Conservation (phyloP, 768 basidiomycete genomes). For the Auriscalpium orientale region DNA sequence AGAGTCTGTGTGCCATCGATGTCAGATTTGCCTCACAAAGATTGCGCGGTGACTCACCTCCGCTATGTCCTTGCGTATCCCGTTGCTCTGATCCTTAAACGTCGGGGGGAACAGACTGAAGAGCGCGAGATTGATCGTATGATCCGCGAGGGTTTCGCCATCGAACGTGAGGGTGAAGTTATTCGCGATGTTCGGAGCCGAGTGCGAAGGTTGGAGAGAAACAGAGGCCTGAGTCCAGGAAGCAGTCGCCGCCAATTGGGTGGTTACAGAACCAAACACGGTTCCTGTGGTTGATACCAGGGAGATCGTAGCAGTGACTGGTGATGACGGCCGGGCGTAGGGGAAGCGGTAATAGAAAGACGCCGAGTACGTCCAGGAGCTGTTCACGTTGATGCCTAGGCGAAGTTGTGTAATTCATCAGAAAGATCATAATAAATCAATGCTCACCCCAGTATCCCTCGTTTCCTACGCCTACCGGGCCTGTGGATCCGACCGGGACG, state of each 20-base stretch:
- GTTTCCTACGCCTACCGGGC: conserved; percentile 48
- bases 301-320: conserved; percentile 33
- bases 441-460: conserved; percentile 45
- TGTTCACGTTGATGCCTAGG: conserved; percentile 48
- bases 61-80: conserved; percentile 55
- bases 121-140: conserved; percentile 47
- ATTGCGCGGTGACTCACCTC: conserved; percentile 26
- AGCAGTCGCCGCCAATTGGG: conserved; percentile 36
- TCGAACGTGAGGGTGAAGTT: conserved; percentile 38
- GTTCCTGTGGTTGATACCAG: conserved; percentile 39
- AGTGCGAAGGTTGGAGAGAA: conserved; percentile 33
- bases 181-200: conserved; percentile 38
- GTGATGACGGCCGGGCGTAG: conserved; percentile 28
- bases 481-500: conserved; percentile 33
- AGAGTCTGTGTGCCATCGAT: conserved; percentile 32
- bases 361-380: conserved; percentile 45
- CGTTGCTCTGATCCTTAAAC: conserved; percentile 51
- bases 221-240: conserved; percentile 42
- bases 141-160: too few relatives aligned
- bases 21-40: background rate
- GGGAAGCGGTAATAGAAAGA: conserved; percentile 57
- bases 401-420: conserved; percentile 2
- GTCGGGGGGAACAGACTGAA: conserved; percentile 64
- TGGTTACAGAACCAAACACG: conserved; percentile 33
- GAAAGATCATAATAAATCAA: background rate